Conservation (phyloP, 2,329 filamentous ascomycete species). For the Sporothrix inflata region DNA sequence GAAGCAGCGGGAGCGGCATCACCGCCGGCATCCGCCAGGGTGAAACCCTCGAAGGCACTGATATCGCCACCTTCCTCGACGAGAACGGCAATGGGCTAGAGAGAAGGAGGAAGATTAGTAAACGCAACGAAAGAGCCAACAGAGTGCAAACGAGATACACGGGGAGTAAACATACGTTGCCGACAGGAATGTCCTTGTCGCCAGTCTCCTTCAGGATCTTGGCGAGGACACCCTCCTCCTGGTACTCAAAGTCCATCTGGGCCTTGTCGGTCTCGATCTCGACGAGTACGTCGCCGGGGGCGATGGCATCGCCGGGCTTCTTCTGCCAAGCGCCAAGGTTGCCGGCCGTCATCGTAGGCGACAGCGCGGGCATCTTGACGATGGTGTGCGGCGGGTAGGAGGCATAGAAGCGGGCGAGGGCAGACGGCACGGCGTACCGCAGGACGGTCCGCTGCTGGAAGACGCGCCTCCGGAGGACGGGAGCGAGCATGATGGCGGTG, state of each 20-base stretch:
- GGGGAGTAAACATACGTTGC: constrained; percentile 71
- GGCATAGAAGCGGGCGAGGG: constrained; percentile 67
- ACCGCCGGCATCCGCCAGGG: constrained; percentile 86
- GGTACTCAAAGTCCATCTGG: constrained; percentile 91
- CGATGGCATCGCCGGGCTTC: constrained; percentile 85
- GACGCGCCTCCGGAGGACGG: constrained; percentile 65
- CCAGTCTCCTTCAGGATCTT: constrained; percentile 93
- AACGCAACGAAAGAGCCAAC: not conserved
- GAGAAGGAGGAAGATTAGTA: constrained; percentile 17
- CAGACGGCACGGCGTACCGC: constrained; percentile 56
- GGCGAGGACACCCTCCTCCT: constrained; percentile 83
- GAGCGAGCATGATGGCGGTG: constrained; percentile 60
- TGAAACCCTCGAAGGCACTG: constrained; percentile 85
- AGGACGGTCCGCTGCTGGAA: constrained; percentile 56
- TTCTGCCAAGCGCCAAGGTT: constrained; percentile 99
- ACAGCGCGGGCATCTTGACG: constrained; percentile 97
- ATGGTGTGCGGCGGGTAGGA: constrained; percentile 94
- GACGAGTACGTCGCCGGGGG: constrained; percentile 88
- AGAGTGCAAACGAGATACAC: not conserved
- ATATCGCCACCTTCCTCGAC: constrained; percentile 91
- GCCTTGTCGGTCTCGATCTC: constrained; percentile 96
- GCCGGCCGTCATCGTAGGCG: constrained; percentile 94
- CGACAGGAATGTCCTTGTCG: constrained; percentile 90
- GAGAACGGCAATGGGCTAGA: constrained; percentile 89
- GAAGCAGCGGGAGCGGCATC: constrained; percentile 67